phyloP scores from a whole-genome alignment of 441 rosid species.

The Jatropha podagrica region DNA sequence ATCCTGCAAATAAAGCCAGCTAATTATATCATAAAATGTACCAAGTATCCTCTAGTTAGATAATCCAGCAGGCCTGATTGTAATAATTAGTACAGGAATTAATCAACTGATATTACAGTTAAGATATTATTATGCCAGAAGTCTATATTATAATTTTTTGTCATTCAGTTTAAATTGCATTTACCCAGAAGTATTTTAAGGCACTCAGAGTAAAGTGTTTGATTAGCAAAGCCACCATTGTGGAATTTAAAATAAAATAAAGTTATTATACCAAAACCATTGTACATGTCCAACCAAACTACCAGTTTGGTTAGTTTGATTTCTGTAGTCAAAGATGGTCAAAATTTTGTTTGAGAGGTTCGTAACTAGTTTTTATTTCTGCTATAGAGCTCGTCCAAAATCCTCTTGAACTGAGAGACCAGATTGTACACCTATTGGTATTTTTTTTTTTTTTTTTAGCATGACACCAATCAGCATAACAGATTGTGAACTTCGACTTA shows the following conservation, averaged over 20 bases:
- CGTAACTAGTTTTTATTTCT: not conserved
- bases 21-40: slow-evolving; percentile 16
- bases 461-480: not conserved
- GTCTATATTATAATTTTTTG: not conserved
- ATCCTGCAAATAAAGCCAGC: slow-evolving; percentile 58
- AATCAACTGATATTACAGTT: slow-evolving; percentile 1
- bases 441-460: not conserved
- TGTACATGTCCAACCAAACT: not conserved
- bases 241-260: not conserved
- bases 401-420: not conserved
- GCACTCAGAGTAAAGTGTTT: not conserved
- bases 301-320: not conserved
- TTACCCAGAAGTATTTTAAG: not conserved
- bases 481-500: not conserved
- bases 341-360: not conserved
- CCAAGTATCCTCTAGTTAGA: not conserved
- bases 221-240: not conserved
- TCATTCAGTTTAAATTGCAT: not conserved
- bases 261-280: not conserved
- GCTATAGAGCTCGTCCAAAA: not conserved
- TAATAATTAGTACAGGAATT: not conserved
- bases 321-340: not conserved
- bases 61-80: not conserved
- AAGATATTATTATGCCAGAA: not conserved
- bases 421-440: not conserved